A percentile compares a stretch with the other conserved stretches of the same genome.
Conservation (phyloP, 768 basidiomycete species). For the Serendipita vermifera region DNA sequence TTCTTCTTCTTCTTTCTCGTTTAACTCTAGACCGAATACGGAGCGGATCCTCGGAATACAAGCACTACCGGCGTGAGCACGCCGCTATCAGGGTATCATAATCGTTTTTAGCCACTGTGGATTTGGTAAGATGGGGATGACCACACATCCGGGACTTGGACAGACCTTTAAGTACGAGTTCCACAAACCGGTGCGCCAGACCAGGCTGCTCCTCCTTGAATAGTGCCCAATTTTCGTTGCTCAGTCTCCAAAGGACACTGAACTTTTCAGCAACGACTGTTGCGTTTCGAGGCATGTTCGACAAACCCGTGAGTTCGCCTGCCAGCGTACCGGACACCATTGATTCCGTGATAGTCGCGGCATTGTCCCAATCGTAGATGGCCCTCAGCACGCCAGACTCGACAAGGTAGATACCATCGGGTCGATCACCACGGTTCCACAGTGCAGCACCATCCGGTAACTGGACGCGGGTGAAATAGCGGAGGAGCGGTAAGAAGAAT, state of each 20-base stretch:
- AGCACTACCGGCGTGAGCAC: conserved; percentile 11
- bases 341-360: conserved; percentile 61
- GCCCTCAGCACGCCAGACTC: conserved; percentile 79
- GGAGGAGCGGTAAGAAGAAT: conserved; percentile 47
- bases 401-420: conserved; percentile 82
- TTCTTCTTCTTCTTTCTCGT: too few relatives aligned
- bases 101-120: conserved; percentile 48
- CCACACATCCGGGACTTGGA: conserved; percentile 16
- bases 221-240: conserved; percentile 38
- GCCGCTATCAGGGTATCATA: conserved; percentile 49
- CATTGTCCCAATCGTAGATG: conserved; percentile 58
- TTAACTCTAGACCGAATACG: too few relatives aligned
- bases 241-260: conserved; percentile 72
- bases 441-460: conserved; percentile 47
- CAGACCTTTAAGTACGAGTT: conserved; percentile 60
- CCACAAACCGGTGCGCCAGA: conserved; percentile 50
- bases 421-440: conserved; percentile 62
- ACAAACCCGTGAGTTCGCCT: conserved; percentile 78
- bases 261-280: conserved; percentile 71
- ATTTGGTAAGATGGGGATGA: not conserved
- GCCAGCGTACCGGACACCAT: conserved; percentile 91
- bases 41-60: too few relatives aligned
- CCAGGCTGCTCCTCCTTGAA: conserved; percentile 59
- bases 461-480: conserved; percentile 56
- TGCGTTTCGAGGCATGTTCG: conserved; percentile 68